Evolutionary conservation across 169 alveolate genomes (phyloP).

Genomic region (Babesia divergens): DNA sequence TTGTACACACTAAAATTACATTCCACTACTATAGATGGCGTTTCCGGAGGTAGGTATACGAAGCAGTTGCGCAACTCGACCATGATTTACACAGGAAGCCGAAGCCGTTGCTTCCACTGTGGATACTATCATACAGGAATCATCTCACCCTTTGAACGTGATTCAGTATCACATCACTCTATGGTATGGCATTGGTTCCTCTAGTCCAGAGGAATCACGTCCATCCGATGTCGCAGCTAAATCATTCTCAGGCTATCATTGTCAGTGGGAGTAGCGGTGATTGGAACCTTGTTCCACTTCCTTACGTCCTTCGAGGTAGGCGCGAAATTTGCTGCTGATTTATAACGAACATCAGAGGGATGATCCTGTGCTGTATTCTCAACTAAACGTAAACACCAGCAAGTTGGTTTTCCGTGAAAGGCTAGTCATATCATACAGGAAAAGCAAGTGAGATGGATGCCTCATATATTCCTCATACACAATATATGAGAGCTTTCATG

Average conservation of each 20-base stretch:
- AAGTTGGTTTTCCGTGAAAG: not conserved
- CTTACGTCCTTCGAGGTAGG: conserved; percentile 10
- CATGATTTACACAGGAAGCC: not conserved
- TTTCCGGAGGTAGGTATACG: not conserved
- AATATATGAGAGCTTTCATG: too few relatives aligned
- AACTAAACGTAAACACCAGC: not conserved
- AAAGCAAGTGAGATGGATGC: conserved; percentile 1
- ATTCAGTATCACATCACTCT: conserved; percentile 31
- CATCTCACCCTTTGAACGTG: conserved; percentile 15
- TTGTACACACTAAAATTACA: not conserved
- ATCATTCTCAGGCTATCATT: not conserved
- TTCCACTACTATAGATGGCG: not conserved
- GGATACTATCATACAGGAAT: not conserved
- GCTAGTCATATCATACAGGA: not conserved
- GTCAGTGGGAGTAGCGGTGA: not conserved
- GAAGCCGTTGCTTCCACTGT: not conserved
- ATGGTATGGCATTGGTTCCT: conserved; percentile 1
- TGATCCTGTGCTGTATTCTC: conserved; percentile 23
- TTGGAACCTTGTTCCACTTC: not conserved
- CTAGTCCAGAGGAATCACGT: too few relatives aligned
- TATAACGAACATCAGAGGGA: not conserved
- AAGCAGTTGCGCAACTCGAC: not conserved
- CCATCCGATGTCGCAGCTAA: too few relatives aligned
- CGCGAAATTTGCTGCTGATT: not conserved
- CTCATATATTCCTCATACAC: too few relatives aligned